These are phyloP conservation scores for Curvularia eragrostidis DNA, from an alignment of 2,329 filamentous ascomycete genomes.

Conservation along the genomic window DNA sequence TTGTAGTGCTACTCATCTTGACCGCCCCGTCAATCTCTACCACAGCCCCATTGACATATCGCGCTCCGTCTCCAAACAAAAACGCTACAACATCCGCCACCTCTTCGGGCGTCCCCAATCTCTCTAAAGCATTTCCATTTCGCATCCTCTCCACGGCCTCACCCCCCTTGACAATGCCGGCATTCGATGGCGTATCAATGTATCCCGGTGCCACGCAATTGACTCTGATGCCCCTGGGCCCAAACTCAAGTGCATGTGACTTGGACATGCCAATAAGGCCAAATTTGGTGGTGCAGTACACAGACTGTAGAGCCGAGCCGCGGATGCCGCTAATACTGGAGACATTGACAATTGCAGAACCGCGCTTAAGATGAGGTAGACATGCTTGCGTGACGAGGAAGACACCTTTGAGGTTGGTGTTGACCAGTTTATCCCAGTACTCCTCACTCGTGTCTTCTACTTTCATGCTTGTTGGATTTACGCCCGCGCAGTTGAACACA, in stretches of 20 bases:
- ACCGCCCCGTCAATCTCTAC: constrained; percentile 58
- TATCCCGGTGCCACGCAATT: constrained; percentile 50
- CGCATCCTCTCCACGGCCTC: constrained; percentile 53
- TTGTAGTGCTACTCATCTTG: constrained; percentile 40
- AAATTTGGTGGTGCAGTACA: constrained; percentile 48
- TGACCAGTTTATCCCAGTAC: constrained; percentile 57
- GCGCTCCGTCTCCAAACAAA: constrained; percentile 54
- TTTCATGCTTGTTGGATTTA: constrained; percentile 56
- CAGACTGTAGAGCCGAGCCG: constrained; percentile 35
- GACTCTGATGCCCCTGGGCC: constrained; percentile 39
- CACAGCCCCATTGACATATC: constrained; percentile 58
- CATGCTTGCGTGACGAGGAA: constrained; percentile 55
- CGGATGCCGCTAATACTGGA: constrained; percentile 35
- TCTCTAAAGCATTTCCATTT: constrained; percentile 51
- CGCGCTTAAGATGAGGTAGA: constrained; percentile 46
- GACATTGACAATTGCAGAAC: constrained; percentile 41
- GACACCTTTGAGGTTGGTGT: constrained; percentile 55
- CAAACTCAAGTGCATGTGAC: constrained; percentile 42
- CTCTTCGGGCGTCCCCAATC: constrained; percentile 56
- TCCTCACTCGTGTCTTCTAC: constrained; percentile 54
- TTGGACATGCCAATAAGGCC: constrained; percentile 47
- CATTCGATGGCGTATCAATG: constrained; percentile 58
- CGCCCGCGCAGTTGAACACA: constrained; percentile 57
- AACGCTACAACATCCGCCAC: constrained; percentile 60
- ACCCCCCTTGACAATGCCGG: constrained; percentile 57